Evolutionary conservation across 805 yeast genomes (phyloP).

Genomic region (Yamadazyma olivae): DNA sequence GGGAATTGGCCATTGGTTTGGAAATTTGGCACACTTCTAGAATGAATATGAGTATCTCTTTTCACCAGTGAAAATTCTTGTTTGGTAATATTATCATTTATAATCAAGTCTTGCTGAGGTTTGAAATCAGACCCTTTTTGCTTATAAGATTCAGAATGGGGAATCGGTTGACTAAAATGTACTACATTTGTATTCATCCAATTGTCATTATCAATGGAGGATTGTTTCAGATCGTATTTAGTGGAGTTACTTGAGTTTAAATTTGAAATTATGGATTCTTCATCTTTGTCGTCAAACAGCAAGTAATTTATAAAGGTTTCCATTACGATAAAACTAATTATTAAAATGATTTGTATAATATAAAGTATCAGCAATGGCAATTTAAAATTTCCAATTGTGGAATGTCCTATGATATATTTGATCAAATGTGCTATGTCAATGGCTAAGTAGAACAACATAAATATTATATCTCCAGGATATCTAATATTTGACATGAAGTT

Average conservation of each 20-base stretch:
- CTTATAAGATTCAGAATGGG: too few species aligned
- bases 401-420: too few species aligned
- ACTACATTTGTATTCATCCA: conserved; percentile 12
- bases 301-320: background rate
- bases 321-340: conserved; percentile 2
- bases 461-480: too few species aligned
- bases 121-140: too few species aligned
- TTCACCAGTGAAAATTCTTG: background rate
- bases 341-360: conserved; percentile 5
- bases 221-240: background rate
- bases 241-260: background rate
- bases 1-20: background rate
- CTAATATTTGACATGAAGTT: too few species aligned
- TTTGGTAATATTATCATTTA: background rate
- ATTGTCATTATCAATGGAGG: conserved; percentile 6
- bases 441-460: too few species aligned
- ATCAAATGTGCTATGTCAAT: too few species aligned
- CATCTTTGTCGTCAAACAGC: background rate
- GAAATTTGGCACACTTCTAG: conserved; percentile 10
- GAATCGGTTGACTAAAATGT: background rate
- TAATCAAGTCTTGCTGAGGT: too few species aligned
- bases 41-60: conserved; percentile 1
- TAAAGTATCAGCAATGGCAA: conserved; percentile 6
- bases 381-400: too few species aligned
- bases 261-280: background rate